phyloP scores from a whole-genome alignment of 139 green algal species.

The Chlorella sp. region DNA sequence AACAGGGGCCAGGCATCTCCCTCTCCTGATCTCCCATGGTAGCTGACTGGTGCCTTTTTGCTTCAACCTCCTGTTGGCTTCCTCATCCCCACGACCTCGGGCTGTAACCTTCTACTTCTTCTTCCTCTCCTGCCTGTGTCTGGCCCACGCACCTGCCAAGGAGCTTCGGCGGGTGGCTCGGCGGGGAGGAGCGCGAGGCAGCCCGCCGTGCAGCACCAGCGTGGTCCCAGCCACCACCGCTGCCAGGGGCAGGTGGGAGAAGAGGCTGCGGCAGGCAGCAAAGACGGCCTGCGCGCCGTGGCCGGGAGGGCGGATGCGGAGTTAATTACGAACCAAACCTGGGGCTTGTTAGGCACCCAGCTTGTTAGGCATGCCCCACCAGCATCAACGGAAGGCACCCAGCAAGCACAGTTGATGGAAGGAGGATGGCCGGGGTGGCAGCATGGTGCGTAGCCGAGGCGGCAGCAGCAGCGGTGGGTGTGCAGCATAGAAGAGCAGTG shows the following conservation, averaged over 20 bases:
- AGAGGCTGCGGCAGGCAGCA: conserved; percentile 66
- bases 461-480: background rate
- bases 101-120: too few species aligned
- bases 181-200: conserved; percentile 26
- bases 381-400: background rate
- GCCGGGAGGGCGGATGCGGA: background rate
- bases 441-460: background rate
- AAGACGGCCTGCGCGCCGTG: conserved; percentile 45
- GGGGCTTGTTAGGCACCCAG: too few species aligned
- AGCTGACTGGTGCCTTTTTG: too few species aligned
- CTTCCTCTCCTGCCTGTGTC: too few species aligned
- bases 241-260: conserved; percentile 80
- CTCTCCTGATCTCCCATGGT: too few species aligned
- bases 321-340: too few species aligned
- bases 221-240: conserved; percentile 70
- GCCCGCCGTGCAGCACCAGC: conserved; percentile 90
- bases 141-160: background rate
- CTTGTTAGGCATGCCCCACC: too few species aligned
- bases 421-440: background rate
- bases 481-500: background rate
- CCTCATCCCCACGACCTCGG: too few species aligned
- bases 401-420: background rate
- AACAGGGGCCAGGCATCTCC: too few species aligned
- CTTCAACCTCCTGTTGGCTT: too few species aligned
- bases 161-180: background rate